These are phyloP conservation scores for Tylopilus subfusipes DNA, from an alignment of 768 basidiomycete genomes.

Conservation along the genomic window DNA sequence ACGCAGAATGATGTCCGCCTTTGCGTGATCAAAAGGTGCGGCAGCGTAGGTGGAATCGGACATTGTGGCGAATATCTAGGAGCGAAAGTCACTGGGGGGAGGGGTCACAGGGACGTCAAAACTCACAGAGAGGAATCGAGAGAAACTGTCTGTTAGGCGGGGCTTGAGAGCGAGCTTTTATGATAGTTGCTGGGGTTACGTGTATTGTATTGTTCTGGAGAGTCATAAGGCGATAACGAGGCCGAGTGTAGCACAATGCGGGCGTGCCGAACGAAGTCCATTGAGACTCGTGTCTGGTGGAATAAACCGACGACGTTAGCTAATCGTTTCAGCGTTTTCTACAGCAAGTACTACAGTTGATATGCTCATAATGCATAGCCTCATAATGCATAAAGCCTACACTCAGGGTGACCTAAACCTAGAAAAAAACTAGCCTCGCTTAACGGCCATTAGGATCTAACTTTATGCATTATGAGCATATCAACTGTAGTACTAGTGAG, in stretches of 20 bases:
- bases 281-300: background rate
- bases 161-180: background rate
- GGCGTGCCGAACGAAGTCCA: background rate
- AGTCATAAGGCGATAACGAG: background rate
- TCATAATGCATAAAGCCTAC: too few relatives aligned
- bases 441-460: too few relatives aligned
- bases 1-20: slow-evolving; percentile 23
- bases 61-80: background rate
- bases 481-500: too few relatives aligned
- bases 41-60: background rate
- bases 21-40: slow-evolving; percentile 18
- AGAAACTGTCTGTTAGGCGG: background rate
- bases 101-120: background rate
- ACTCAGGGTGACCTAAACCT: too few relatives aligned
- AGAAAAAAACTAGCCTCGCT: too few relatives aligned
- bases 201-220: background rate
- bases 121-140: background rate
- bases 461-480: too few relatives aligned
- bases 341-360: too few relatives aligned
- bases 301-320: too few relatives aligned
- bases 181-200: background rate
- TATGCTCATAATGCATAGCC: too few relatives aligned
- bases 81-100: background rate
- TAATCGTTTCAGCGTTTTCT: background rate
- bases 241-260: background rate